Base-by-base conservation (phyloP, 352 stramenopile genomes). In the Phytophthora chlamydospora region DNA sequence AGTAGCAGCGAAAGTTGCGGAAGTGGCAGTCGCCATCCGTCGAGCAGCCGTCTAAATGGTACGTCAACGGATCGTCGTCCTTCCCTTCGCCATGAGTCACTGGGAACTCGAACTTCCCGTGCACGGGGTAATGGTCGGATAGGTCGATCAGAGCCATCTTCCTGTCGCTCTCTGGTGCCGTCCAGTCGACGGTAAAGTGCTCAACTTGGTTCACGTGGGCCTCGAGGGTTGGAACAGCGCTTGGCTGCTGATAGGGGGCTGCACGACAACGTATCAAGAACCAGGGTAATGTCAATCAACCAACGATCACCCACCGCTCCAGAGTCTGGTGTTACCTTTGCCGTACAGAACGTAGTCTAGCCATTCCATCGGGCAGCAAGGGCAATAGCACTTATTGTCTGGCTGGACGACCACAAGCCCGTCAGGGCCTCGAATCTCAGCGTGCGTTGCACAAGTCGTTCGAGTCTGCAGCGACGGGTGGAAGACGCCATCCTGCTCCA, bases 341-440 rank as follows among this genome's bases (percentile, higher is more conserved):
- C 76, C 84, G 36, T 87, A 89, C 1, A 95, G 71, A 27, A 93
- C 77, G 62, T 95, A 95, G 71, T 95, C 85, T 16, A 95, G 61
- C 85, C 85, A 95, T 57, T 95, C 85, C 1, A 86, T 53, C 31
- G 85, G 83, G 45, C 85, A 95, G 57, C 85, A 95, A 0, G 85
- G 73, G 41, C 85, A 95, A 46, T 81, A 95, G 65, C 85, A 95
- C 68, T 88, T 85, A 9, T 67, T 73, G 17, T 79, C 67, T 6
- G 58, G 54, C 13, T 78, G 42, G 33, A 78, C 48, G 34, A 78
- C 81, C 21, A 90, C 62, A 21, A 70, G 64, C 34, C 61, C 46
- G 19, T 68, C 58, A 10, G 66, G 44, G 7, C 75, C 58, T 1
- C 17, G 31, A 27, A 62, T 40, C 4, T 34, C 33, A 17, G 43